Percentiles rank a stretch among this genome's conserved stretches.
Conservation (phyloP, 345 rosid species). For the Euphorbia tirucalli region DNA sequence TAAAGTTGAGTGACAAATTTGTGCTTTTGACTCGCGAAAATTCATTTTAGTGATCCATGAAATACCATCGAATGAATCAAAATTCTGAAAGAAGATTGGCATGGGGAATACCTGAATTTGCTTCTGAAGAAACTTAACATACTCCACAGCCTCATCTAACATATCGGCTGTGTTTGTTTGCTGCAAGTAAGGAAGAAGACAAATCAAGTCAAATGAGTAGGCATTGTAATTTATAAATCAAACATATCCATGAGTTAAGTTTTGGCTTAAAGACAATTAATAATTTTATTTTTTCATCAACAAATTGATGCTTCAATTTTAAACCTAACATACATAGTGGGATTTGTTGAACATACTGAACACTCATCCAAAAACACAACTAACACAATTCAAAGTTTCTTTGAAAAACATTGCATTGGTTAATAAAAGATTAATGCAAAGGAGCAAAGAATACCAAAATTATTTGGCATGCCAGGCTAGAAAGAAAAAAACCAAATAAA, state of each 20-base stretch:
- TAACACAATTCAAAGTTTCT: neutral
- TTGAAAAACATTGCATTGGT: neutral
- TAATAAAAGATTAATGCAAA: neutral
- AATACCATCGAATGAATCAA: too few species aligned
- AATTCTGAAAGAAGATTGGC: neutral
- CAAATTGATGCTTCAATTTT: neutral
- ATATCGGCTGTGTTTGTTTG: slow-evolving; percentile 93
- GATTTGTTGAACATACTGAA: neutral
- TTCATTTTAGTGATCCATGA: too few species aligned
- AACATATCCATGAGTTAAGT: neutral
- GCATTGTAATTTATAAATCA: neutral
- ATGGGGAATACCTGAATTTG: slow-evolving; percentile 65
- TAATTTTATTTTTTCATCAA: slow-evolving; percentile 1
- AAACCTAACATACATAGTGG: neutral
- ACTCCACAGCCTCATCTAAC: slow-evolving; percentile 83
- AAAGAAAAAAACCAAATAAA: too few species aligned
- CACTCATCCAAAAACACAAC: neutral
- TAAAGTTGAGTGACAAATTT: too few species aligned
- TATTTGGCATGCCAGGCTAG: neutral
- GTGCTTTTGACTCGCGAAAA: too few species aligned
- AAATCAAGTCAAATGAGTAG: neutral
- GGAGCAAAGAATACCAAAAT: neutral
- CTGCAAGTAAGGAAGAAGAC: slow-evolving; percentile 37
- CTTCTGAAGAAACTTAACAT: slow-evolving; percentile 67
- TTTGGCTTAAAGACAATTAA: neutral